Conservation (phyloP, 768 basidiomycete species). For the Xanthoconium stramineum region DNA sequence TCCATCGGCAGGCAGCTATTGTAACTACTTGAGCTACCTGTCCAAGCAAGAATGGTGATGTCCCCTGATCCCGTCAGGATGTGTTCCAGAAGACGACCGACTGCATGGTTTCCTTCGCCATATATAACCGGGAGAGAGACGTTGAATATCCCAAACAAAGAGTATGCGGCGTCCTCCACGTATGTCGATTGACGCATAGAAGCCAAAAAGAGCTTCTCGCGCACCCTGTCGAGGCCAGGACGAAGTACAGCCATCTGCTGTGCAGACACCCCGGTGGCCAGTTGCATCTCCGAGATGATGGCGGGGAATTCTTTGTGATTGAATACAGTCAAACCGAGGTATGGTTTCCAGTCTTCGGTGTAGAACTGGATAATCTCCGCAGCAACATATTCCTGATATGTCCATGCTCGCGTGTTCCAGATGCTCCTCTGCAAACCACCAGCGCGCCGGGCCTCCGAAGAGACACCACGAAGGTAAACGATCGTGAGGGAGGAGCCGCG, state of each 20-base stretch:
- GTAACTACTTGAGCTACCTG: background rate
- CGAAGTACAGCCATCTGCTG: background rate
- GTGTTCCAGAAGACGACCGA: background rate
- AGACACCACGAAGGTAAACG: background rate
- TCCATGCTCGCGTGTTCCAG: background rate
- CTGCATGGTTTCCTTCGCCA: background rate
- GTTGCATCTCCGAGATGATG: background rate
- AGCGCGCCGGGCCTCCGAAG: background rate
- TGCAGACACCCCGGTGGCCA: background rate
- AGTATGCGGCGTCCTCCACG: constrained; percentile 10
- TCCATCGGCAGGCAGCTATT: constrained; percentile 5
- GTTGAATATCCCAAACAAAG: background rate
- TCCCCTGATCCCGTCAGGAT: background rate
- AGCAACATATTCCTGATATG: background rate
- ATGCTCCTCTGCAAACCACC: background rate
- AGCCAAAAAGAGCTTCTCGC: constrained; percentile 5
- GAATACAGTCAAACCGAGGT: background rate
- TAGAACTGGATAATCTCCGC: background rate
- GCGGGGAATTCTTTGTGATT: background rate
- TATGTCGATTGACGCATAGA: constrained; percentile 8
- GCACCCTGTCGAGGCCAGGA: background rate
- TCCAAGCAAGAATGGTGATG: background rate
- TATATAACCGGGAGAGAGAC: background rate
- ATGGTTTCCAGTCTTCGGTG: background rate
- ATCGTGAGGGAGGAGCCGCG: background rate